phyloP scores from a whole-genome alignment of 2,329 filamentous ascomycete species.

The Calonectria fujianensis region DNA sequence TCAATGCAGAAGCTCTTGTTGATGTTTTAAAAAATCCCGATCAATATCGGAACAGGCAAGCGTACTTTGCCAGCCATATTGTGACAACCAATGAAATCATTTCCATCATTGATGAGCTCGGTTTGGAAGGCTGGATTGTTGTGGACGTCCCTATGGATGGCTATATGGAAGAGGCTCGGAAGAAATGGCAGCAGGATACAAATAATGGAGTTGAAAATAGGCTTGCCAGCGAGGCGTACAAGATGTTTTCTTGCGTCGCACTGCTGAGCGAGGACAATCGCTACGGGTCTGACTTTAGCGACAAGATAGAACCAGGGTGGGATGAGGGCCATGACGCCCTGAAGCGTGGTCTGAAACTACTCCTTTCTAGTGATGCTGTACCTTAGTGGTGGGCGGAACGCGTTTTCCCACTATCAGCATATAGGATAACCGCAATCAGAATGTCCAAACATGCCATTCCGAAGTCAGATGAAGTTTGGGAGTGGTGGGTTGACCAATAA shows the following conservation, averaged over 20 bases:
- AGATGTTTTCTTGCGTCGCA: neutral
- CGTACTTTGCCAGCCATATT: constrained; percentile 41
- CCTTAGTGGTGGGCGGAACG: neutral
- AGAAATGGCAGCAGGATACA: neutral
- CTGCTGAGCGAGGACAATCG: neutral
- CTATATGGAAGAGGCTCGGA: neutral
- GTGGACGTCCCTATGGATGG: neutral
- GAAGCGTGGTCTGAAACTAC: neutral
- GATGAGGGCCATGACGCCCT: neutral
- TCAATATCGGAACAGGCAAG: constrained; percentile 32
- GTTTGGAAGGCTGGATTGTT: neutral
- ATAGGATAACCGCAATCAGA: neutral
- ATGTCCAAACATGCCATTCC: neutral
- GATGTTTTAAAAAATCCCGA: constrained; percentile 28
- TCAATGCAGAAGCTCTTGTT: constrained; percentile 38
- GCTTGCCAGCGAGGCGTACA: constrained; percentile 3
- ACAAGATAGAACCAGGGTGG: neutral
- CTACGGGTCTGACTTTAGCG: constrained; percentile 2
- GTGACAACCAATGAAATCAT: constrained; percentile 31
- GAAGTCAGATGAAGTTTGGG: neutral
- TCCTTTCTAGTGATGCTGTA: neutral
- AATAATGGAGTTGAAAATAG: neutral
- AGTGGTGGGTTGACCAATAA: neutral
- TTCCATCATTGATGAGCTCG: neutral
- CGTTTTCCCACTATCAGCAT: neutral